Evolutionary conservation across 441 rosid genomes (phyloP).

Genomic region (Melastoma candidum): DNA sequence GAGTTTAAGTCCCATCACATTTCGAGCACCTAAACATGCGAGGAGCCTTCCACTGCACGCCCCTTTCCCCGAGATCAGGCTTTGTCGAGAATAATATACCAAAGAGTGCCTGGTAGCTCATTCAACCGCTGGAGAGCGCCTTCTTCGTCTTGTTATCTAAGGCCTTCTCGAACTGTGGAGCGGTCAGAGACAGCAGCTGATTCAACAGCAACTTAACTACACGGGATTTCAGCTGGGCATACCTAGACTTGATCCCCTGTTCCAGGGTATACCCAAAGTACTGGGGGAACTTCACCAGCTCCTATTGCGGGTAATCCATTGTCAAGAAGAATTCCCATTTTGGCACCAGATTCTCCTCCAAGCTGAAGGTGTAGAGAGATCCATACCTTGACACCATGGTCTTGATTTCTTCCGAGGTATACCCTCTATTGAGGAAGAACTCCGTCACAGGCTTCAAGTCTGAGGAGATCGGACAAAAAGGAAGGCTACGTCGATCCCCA

Average conservation of each 20-base stretch:
- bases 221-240: slow-evolving; percentile 38
- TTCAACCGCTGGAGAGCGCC: slow-evolving; percentile 15
- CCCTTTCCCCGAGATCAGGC: no score
- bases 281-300: slow-evolving; percentile 68
- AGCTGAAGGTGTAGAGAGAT: slow-evolving; percentile 56
- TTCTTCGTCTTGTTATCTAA: slow-evolving; percentile 46
- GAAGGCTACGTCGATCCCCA: slow-evolving; percentile 45
- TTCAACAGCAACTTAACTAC: slow-evolving; percentile 53
- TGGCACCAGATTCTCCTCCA: slow-evolving; percentile 46
- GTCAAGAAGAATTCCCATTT: slow-evolving; percentile 80
- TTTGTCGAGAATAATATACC: no score
- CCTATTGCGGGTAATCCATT: slow-evolving; percentile 56
- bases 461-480: slow-evolving; percentile 61
- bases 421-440: slow-evolving; percentile 57
- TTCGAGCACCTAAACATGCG: no score
- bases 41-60: no score
- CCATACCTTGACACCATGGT: slow-evolving; percentile 67
- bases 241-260: slow-evolving; percentile 63
- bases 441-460: slow-evolving; percentile 54
- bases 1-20: no score
- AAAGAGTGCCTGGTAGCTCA: no score
- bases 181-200: slow-evolving; percentile 52
- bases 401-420: slow-evolving; percentile 38
- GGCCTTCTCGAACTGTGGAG: slow-evolving; percentile 36
- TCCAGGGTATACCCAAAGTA: slow-evolving; percentile 68